Evolutionary conservation across 2,329 filamentous ascomycete species (phyloP).

Genomic region (Hypoxylon sp.): DNA sequence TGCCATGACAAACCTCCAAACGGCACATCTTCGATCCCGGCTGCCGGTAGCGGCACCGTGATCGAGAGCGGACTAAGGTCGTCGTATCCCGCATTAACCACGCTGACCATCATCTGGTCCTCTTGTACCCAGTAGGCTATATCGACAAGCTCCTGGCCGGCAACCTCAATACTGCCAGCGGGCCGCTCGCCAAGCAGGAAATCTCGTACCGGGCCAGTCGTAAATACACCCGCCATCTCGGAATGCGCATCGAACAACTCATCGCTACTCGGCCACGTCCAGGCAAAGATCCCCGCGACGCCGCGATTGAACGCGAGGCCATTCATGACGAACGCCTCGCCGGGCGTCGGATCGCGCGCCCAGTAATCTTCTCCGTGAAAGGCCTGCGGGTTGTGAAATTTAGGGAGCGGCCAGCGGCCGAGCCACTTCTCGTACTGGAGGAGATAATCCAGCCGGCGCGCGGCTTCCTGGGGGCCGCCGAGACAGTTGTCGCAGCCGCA

Average conservation of each 20-base stretch:
- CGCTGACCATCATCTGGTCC: slow-evolving; percentile 51
- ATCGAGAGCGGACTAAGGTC: slow-evolving; percentile 39
- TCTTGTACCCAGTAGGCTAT: slow-evolving; percentile 53
- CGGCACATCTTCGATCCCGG: slow-evolving; percentile 38
- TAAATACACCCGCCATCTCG: slow-evolving; percentile 54
- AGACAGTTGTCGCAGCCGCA: slow-evolving; percentile 72
- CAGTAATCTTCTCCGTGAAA: slow-evolving; percentile 63
- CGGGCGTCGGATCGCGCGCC: slow-evolving; percentile 58
- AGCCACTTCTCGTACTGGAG: slow-evolving; percentile 55
- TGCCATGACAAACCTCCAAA: slow-evolving; percentile 47
- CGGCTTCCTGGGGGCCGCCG: slow-evolving; percentile 64
- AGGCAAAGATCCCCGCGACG: slow-evolving; percentile 58
- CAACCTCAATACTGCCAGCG: slow-evolving; percentile 11
- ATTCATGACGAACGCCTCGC: slow-evolving; percentile 60
- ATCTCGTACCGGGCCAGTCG: slow-evolving; percentile 52
- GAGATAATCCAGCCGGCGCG: slow-evolving; percentile 55
- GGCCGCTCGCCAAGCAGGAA: slow-evolving; percentile 54
- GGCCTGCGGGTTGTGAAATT: slow-evolving; percentile 60
- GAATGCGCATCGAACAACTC: slow-evolving; percentile 55
- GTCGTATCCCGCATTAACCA: slow-evolving; percentile 52
- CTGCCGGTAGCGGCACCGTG: slow-evolving; percentile 31
- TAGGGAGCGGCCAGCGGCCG: slow-evolving; percentile 56
- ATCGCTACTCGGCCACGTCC: slow-evolving; percentile 58
- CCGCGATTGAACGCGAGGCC: slow-evolving; percentile 60
- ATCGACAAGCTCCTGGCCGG: slow-evolving; percentile 48